Percentiles rank a stretch among this genome's conserved stretches.
Conservation (phyloP, 371 early-diverging fungal genomes). For the Syncephalastrum contaminatum region DNA sequence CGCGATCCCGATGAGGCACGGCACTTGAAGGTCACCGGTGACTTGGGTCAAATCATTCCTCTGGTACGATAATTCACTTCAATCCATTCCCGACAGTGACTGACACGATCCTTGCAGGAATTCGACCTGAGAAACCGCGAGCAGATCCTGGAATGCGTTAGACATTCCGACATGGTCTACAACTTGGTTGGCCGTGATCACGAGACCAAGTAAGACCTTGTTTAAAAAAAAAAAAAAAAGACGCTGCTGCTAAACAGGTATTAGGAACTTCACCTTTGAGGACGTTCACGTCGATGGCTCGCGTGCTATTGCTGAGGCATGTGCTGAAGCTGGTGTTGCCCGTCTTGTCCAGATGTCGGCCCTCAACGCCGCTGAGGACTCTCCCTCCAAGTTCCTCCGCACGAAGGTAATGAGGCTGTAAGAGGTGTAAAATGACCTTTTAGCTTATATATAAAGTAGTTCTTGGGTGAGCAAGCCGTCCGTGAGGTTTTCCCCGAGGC, state of each 20-base stretch:
- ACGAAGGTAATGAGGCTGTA: slow-evolving; percentile 67
- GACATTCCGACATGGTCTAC: slow-evolving; percentile 93
- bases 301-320: slow-evolving; percentile 76
- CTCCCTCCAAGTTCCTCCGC: slow-evolving; percentile 75
- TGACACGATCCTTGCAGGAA: slow-evolving; percentile 46
- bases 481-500: slow-evolving; percentile 86
- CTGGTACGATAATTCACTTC: slow-evolving; percentile 43
- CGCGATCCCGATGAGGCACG: slow-evolving; percentile 87
- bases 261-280: slow-evolving; percentile 86
- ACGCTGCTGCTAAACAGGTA: background rate
- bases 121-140: slow-evolving; percentile 89
- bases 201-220: slow-evolving; percentile 74
- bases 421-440: background rate
- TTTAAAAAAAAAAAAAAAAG: slow-evolving; percentile 1
- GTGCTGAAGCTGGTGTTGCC: slow-evolving; percentile 82
- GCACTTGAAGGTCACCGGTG: slow-evolving; percentile 90
- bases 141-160: slow-evolving; percentile 78
- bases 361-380: slow-evolving; percentile 78
- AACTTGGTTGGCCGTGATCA: slow-evolving; percentile 93
- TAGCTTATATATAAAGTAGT: too few relatives aligned
- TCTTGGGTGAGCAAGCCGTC: slow-evolving; percentile 88
- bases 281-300: slow-evolving; percentile 88
- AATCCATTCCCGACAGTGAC: too few relatives aligned
- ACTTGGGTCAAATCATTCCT: slow-evolving; percentile 92
- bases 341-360: slow-evolving; percentile 91